A percentile compares a stretch with the other conserved stretches of the same genome.
Conservation (phyloP, 345 rosid genomes). For the Acer negundo region DNA sequence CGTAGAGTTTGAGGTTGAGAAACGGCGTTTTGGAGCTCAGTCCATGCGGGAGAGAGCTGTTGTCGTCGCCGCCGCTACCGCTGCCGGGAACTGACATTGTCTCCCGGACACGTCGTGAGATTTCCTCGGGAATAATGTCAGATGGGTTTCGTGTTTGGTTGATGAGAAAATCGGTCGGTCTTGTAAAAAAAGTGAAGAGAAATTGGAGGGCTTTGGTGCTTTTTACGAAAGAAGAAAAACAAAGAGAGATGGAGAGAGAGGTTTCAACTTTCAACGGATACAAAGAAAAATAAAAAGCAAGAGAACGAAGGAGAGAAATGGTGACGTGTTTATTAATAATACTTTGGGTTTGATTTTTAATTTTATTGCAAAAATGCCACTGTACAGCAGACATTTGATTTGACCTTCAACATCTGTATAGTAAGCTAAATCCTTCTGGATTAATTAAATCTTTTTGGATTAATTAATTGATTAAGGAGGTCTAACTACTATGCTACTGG, state of each 20-base stretch:
- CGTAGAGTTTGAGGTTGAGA: slow-evolving; percentile 57
- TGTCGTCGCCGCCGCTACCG: slow-evolving; percentile 19
- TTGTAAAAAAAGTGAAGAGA: slow-evolving; percentile 11
- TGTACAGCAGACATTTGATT: background rate
- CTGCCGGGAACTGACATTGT: slow-evolving; percentile 56
- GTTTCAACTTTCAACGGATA: slow-evolving; percentile 40
- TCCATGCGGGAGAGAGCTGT: slow-evolving; percentile 31
- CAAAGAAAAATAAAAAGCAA: slow-evolving; percentile 8
- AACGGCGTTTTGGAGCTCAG: slow-evolving; percentile 45
- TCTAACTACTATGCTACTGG: background rate
- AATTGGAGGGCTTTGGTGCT: slow-evolving; percentile 1
- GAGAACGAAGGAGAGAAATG: slow-evolving; percentile 11
- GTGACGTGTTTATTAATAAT: background rate
- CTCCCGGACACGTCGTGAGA: slow-evolving; percentile 25
- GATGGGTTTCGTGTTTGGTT: slow-evolving; percentile 11
- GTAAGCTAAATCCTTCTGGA: too few relatives aligned
- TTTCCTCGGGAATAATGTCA: slow-evolving; percentile 17
- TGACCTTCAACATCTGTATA: background rate
- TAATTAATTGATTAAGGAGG: background rate
- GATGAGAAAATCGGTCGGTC: slow-evolving; percentile 16
- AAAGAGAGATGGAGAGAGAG: background rate
- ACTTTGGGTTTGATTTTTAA: slow-evolving; percentile 5
- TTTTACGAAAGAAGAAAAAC: background rate
- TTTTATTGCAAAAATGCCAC: slow-evolving; percentile 36
- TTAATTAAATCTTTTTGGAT: too few relatives aligned